Conservation (phyloP, 2,329 filamentous ascomycete species). For the Thielaviopsis populi region DNA sequence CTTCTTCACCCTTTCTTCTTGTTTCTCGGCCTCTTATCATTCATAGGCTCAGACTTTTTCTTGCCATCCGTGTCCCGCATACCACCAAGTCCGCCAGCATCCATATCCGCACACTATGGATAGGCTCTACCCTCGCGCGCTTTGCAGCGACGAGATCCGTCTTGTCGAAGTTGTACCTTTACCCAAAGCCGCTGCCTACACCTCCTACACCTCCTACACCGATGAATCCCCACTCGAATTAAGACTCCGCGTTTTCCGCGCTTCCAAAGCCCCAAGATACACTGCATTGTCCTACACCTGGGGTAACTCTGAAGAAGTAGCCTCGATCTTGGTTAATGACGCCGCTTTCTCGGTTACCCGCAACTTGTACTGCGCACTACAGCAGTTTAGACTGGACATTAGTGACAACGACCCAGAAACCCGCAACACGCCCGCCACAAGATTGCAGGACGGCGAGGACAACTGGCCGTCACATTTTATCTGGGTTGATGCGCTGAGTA, state of each 20-base stretch:
- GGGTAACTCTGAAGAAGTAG: constrained; percentile 19
- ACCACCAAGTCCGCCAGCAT: neutral
- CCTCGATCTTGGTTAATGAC: constrained; percentile 20
- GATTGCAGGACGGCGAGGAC: neutral
- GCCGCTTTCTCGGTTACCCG: constrained; percentile 19
- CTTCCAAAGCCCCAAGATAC: constrained; percentile 17
- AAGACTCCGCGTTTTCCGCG: constrained; percentile 12
- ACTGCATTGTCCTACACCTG: constrained; percentile 22
- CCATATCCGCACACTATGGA: constrained; percentile 2
- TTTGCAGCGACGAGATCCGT: constrained; percentile 14
- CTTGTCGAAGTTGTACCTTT: constrained; percentile 16
- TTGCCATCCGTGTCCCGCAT: neutral
- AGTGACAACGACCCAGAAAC: constrained; percentile 12
- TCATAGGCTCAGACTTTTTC: neutral
- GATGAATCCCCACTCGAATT: constrained; percentile 9
- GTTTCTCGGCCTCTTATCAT: neutral
- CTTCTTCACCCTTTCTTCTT: constrained; percentile 1
- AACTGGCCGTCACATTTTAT: constrained; percentile 16
- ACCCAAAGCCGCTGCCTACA: neutral
- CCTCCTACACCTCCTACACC: neutral
- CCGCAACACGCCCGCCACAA: neutral
- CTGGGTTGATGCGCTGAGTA: constrained; percentile 22
- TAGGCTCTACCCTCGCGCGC: constrained; percentile 7
- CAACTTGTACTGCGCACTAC: constrained; percentile 22
- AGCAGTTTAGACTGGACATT: constrained; percentile 20